Conservation (phyloP, 257 asterid species). For the Primulina eburnea region DNA sequence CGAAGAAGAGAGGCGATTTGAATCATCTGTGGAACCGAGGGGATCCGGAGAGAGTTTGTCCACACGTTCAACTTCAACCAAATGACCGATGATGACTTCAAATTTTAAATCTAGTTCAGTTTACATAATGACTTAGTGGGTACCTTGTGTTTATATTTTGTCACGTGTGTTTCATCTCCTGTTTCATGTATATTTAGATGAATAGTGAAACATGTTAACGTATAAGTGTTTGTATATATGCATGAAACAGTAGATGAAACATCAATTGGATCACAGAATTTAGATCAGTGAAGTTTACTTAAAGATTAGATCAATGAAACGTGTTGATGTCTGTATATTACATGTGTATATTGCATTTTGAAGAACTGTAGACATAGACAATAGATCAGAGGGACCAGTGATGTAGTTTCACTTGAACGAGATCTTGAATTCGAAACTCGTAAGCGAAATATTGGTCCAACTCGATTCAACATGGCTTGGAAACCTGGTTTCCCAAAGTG, state of each 20-base stretch:
- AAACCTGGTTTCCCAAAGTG: too few relatives aligned
- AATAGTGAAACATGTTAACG: neutral
- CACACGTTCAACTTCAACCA: conserved; percentile 55
- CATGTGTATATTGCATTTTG: too few relatives aligned
- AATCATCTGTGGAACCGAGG: conserved; percentile 81
- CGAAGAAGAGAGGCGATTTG: conserved; percentile 75
- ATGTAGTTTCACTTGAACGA: too few relatives aligned
- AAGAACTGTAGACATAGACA: too few relatives aligned
- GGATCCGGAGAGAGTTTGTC: conserved; percentile 80
- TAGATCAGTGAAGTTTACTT: neutral
- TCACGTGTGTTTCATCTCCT: neutral
- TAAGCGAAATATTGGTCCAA: too few relatives aligned
- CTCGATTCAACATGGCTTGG: too few relatives aligned
- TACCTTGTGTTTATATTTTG: neutral
- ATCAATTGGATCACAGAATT: neutral
- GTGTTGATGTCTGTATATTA: too few relatives aligned
- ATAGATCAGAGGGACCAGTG: too few relatives aligned
- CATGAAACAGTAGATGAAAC: neutral
- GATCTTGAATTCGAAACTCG: too few relatives aligned
- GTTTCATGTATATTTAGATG: neutral
- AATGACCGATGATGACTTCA: neutral
- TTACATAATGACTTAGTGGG: neutral
- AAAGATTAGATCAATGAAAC: too few relatives aligned
- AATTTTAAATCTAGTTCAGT: neutral
- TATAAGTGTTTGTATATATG: neutral